These are phyloP conservation scores for Gossypium ekmanianum DNA, from an alignment of 345 rosid species.

Conservation along the genomic window DNA sequence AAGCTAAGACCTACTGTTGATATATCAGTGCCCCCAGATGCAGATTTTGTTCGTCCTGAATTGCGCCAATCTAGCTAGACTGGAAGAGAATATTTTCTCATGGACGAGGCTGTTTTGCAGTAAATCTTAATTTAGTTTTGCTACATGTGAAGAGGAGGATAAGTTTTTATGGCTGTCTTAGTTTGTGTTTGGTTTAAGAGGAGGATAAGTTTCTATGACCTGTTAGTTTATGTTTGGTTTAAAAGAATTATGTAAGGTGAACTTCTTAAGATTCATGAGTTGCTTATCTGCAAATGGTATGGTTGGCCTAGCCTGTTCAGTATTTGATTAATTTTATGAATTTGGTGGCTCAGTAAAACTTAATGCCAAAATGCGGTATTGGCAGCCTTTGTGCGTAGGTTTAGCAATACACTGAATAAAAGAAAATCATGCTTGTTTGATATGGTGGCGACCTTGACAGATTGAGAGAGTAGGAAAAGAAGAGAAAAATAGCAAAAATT, in stretches of 20 bases:
- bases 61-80: slow-evolving; percentile 32
- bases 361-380: no score
- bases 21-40: slow-evolving; percentile 51
- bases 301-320: neutral
- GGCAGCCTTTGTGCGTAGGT: no score
- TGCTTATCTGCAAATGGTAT: no score
- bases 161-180: neutral
- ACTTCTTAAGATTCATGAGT: neutral
- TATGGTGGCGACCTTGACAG: no score
- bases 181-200: neutral
- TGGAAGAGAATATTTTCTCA: neutral
- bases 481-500: no score
- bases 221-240: neutral
- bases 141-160: neutral
- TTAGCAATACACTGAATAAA: no score
- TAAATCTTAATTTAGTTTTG: neutral
- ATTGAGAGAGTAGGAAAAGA: no score
- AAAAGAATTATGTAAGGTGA: neutral
- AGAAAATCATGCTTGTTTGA: no score
- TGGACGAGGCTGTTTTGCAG: neutral
- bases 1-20: slow-evolving; percentile 81
- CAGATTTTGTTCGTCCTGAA: slow-evolving; percentile 49
- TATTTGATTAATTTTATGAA: neutral
- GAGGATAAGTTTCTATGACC: neutral
- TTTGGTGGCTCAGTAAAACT: no score